Percentiles rank a stretch among this genome's conserved stretches.
Conservation (phyloP, 495 filamentous ascomycete genomes). For the Astrothelium macrocarpum region DNA sequence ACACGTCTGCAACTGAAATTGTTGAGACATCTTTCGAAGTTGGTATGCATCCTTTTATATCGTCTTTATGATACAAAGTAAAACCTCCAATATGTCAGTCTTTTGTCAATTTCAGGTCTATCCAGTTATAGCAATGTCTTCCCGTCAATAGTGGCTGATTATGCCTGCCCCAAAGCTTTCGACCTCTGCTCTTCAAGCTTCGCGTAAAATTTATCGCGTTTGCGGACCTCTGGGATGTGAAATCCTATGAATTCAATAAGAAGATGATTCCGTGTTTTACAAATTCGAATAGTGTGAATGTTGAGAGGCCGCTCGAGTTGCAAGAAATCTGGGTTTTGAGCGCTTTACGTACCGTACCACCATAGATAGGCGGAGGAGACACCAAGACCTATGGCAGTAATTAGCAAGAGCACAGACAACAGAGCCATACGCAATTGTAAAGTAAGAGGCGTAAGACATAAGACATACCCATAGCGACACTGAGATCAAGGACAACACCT, state of each 20-base stretch:
- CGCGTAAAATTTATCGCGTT: constrained; percentile 65
- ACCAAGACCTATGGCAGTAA: constrained; percentile 46
- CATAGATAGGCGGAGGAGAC: constrained; percentile 62
- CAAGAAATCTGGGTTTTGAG: not conserved
- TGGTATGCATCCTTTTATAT: not conserved
- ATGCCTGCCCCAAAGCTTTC: constrained; percentile 30
- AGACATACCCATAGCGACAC: constrained; percentile 61
- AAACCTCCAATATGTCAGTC: not conserved
- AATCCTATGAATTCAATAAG: constrained; percentile 43
- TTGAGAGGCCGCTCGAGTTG: not conserved
- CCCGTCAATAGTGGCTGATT: constrained; percentile 6
- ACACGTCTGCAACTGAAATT: too few species aligned
- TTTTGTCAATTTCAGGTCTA: not conserved
- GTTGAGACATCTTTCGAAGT: too few species aligned
- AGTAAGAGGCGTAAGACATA: constrained; percentile 3
- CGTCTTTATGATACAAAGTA: not conserved
- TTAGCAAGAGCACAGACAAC: constrained; percentile 10
- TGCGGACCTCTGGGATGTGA: constrained; percentile 67
- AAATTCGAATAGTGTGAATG: not conserved
- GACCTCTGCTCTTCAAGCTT: constrained; percentile 65
- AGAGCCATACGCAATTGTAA: not conserved
- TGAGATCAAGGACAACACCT: constrained; percentile 67
- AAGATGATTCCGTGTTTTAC: not conserved
- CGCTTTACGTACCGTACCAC: constrained; percentile 65
- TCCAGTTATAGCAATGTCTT: not conserved